Conservation (phyloP, 805 yeast genomes). For the Yarrowia sp. region DNA sequence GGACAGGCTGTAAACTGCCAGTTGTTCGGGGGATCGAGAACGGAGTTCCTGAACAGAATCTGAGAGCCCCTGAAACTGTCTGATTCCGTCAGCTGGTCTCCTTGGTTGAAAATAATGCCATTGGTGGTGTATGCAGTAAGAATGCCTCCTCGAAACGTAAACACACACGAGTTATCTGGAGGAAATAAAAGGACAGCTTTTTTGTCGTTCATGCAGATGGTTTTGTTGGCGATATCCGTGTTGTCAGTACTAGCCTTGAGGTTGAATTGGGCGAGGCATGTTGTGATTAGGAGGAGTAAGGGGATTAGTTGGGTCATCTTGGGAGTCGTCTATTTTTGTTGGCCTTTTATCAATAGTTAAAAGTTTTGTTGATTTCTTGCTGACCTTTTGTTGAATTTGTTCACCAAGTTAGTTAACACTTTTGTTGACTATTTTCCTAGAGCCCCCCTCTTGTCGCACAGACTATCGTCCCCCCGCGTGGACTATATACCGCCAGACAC, state of each 20-base stretch:
- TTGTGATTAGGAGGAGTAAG: background rate
- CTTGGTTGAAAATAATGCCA: conserved; percentile 2
- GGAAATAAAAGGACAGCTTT: background rate
- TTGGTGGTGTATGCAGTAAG: background rate
- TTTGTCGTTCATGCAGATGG: background rate
- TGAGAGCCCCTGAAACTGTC: conserved; percentile 4
- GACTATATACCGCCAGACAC: too few relatives aligned
- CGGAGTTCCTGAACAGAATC: background rate
- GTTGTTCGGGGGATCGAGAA: background rate
- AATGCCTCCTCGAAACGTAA: conserved; percentile 14
- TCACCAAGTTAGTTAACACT: too few relatives aligned
- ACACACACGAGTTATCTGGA: conserved; percentile 6
- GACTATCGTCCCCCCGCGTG: too few relatives aligned
- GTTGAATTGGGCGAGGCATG: conserved; percentile 6
- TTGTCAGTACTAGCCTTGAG: background rate
- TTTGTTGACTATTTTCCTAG: too few relatives aligned
- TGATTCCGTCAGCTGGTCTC: background rate
- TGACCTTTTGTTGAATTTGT: too few relatives aligned
- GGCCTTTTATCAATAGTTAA: too few relatives aligned
- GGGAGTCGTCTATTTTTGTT: background rate
- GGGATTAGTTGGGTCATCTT: background rate
- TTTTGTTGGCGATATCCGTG: background rate
- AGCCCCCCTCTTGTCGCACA: too few relatives aligned
- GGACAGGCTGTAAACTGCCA: conserved; percentile 21
- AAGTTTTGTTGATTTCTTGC: too few relatives aligned